Percentiles rank a stretch among this genome's conserved stretches.
phyloP scores from a whole-genome alignment of 805 yeast species.

The Candida multigemmis region DNA sequence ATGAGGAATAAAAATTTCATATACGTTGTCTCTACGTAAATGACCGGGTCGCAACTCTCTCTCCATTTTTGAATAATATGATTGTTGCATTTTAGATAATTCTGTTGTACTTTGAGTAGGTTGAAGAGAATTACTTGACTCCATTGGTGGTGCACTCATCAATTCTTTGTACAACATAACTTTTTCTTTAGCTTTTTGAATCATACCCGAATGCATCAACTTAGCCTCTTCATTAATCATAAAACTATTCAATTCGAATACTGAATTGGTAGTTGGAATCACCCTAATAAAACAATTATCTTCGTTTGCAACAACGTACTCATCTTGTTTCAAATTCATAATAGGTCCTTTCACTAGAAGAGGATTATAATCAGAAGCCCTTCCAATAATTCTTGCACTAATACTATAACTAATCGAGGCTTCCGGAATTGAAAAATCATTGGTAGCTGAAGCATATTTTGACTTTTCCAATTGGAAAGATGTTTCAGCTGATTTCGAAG shows the following conservation, averaged over 20 bases:
- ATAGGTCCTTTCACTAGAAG: constrained; percentile 7
- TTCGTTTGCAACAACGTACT: constrained; percentile 22
- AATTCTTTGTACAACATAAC: constrained; percentile 17
- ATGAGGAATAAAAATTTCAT: constrained; percentile 22
- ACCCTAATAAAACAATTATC: constrained; percentile 15
- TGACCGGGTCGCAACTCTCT: constrained; percentile 1
- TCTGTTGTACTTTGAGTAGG: constrained; percentile 15
- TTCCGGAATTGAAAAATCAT: constrained; percentile 21
- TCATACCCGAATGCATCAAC: constrained; percentile 18
- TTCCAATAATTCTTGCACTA: constrained; percentile 28
- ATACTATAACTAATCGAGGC: constrained; percentile 23
- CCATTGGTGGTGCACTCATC: constrained; percentile 3
- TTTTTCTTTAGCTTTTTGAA: constrained; percentile 17
- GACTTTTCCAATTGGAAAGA: neutral
- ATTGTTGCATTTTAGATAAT: constrained; percentile 19
- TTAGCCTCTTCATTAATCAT: constrained; percentile 24
- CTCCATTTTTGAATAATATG: constrained; percentile 9
- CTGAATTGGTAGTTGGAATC: constrained; percentile 12
- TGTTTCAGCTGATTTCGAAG: neutral
- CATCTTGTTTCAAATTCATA: constrained; percentile 7
- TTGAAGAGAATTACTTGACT: constrained; percentile 4
- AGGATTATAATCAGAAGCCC: constrained; percentile 18
- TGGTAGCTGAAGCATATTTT: constrained; percentile 10
- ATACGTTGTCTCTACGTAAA: constrained; percentile 6
- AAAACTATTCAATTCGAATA: constrained; percentile 18